Conservation (phyloP, 2,329 filamentous ascomycete species). For the Chaetomiaceae sp. region DNA sequence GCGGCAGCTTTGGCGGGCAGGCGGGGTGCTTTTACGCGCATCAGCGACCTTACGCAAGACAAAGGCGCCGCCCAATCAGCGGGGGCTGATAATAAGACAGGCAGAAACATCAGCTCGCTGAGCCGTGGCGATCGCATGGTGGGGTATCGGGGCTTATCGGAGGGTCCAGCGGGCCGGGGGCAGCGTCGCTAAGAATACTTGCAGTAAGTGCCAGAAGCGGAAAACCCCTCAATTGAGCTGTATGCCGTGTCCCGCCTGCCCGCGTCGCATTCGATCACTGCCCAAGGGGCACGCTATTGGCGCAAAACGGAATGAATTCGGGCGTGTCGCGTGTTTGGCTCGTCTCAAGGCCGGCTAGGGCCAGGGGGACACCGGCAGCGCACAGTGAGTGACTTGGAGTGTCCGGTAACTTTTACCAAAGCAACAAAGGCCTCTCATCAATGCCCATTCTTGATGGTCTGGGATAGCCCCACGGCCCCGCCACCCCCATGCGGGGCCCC, state of each 20-base stretch:
- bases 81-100: background rate
- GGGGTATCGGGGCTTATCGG: constrained; percentile 9
- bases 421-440: constrained; percentile 8
- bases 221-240: constrained; percentile 1
- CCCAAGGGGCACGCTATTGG: background rate
- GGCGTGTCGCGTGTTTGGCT: constrained; percentile 4
- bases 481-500: constrained; percentile 9
- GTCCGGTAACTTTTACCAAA: no score
- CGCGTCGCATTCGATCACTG: background rate
- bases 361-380: background rate
- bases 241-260: background rate
- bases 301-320: background rate
- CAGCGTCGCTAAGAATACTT: constrained; percentile 7
- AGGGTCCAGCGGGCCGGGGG: constrained; percentile 11
- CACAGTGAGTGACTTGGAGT: no score
- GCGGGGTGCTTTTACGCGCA: background rate
- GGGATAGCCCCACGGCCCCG: constrained; percentile 9
- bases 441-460: no score
- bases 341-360: background rate
- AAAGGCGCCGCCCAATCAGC: background rate
- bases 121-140: constrained; percentile 8
- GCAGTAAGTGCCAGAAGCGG: no score
- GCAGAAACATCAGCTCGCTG: background rate
- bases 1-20: constrained; percentile 8
- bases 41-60: constrained; percentile 9